phyloP scores from a whole-genome alignment of 2,329 filamentous ascomycete genomes.

The Penicillium sp. region DNA sequence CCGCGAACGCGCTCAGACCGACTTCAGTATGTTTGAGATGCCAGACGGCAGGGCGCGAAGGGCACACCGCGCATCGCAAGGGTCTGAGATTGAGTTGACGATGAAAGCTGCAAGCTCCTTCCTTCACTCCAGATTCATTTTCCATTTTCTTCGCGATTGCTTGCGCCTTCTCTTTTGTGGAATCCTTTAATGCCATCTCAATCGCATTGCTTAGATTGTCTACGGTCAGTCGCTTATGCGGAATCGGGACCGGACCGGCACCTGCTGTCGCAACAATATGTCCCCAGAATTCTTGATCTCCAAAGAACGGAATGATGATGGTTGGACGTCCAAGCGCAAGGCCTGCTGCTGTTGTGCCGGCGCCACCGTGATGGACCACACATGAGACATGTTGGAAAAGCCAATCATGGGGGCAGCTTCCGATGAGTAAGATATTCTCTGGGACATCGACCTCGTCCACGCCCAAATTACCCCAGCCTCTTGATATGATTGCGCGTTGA shows the following conservation, averaged over 20 bases:
- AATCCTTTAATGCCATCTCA: conserved; percentile 56
- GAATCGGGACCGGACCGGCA: conserved; percentile 69
- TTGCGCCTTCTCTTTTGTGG: conserved; percentile 56
- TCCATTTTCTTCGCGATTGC: conserved; percentile 64
- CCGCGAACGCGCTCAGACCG: conserved; percentile 69
- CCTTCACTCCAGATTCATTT: conserved; percentile 61
- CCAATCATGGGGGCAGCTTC: conserved; percentile 87
- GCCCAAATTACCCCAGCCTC: conserved; percentile 84
- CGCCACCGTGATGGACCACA: conserved; percentile 84
- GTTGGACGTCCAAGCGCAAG: conserved; percentile 77
- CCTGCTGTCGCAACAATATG: conserved; percentile 70
- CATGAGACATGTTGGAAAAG: conserved; percentile 76
- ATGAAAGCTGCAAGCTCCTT: conserved; percentile 68
- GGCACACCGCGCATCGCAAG: conserved; percentile 68
- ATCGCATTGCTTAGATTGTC: conserved; percentile 67
- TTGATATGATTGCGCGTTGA: conserved; percentile 76
- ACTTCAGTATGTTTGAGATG: conserved; percentile 66
- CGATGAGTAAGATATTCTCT: conserved; percentile 76
- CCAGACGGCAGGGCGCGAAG: conserved; percentile 71
- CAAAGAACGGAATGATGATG: conserved; percentile 81
- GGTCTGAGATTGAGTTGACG: conserved; percentile 64
- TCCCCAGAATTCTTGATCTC: conserved; percentile 82
- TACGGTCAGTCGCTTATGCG: conserved; percentile 64
- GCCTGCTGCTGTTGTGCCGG: conserved; percentile 84
- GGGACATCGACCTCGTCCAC: conserved; percentile 68